Conservation (phyloP, 768 basidiomycete genomes). For the Lactifluus echinatus region DNA sequence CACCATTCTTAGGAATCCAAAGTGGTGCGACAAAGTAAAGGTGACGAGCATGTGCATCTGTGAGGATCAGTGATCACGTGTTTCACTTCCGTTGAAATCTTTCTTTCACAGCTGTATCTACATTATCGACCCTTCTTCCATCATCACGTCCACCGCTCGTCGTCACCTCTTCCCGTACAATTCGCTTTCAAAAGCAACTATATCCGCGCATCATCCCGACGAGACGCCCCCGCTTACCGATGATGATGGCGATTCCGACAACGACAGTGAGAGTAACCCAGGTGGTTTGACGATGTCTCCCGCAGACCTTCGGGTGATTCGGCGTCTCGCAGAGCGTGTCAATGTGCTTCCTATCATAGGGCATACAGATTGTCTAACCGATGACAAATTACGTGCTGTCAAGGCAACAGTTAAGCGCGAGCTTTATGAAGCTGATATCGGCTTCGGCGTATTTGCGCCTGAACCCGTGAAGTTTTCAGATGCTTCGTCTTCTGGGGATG, state of each 20-base stretch:
- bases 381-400: slow-evolving; percentile 59
- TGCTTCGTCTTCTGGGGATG: slow-evolving; percentile 4
- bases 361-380: slow-evolving; percentile 74
- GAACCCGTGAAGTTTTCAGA: slow-evolving; percentile 25
- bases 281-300: slow-evolving; percentile 60
- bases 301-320: slow-evolving; percentile 70
- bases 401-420: slow-evolving; percentile 68
- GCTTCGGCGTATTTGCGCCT: slow-evolving; percentile 68
- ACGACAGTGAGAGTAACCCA: slow-evolving; percentile 42
- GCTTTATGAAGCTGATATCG: slow-evolving; percentile 55
- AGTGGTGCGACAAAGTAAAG: slow-evolving; percentile 78
- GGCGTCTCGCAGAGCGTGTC: slow-evolving; percentile 59
- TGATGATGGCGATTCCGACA: slow-evolving; percentile 37
- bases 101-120: slow-evolving; percentile 58
- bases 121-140: slow-evolving; percentile 70
- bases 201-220: slow-evolving; percentile 44
- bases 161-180: slow-evolving; percentile 43
- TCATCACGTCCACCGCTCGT: slow-evolving; percentile 48
- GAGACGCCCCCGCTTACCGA: slow-evolving; percentile 41
- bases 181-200: slow-evolving; percentile 58
- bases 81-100: not conserved
- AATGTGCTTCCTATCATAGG: slow-evolving; percentile 81
- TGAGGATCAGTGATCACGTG: slow-evolving; percentile 32
- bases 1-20: slow-evolving; percentile 60
- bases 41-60: slow-evolving; percentile 87